phyloP scores from a whole-genome alignment of 1,284 basidiomycete species.

The Salmacisia buchloeana region DNA sequence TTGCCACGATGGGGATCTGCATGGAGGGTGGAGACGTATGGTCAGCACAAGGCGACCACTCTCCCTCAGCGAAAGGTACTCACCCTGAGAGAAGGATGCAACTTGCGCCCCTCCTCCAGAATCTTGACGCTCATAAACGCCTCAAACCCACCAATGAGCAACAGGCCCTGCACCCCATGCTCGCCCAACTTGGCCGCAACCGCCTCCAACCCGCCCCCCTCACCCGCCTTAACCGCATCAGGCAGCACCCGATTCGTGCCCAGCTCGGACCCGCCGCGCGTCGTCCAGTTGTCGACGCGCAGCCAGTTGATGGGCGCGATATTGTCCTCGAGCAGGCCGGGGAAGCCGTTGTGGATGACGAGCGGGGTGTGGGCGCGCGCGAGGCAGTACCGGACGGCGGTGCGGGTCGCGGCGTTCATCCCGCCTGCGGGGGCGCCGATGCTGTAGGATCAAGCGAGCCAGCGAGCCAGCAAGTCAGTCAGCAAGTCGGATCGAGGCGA shows the following conservation, averaged over 20 bases:
- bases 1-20: slow-evolving; percentile 38
- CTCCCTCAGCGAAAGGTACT: slow-evolving; percentile 5
- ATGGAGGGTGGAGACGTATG: neutral
- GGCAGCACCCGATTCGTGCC: slow-evolving; percentile 90
- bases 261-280: slow-evolving; percentile 94
- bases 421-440: slow-evolving; percentile 95
- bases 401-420: slow-evolving; percentile 95
- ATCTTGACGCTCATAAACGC: slow-evolving; percentile 74
- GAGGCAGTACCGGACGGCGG: slow-evolving; percentile 87
- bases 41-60: no score
- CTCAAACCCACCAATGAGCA: slow-evolving; percentile 95
- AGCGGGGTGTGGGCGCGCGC: slow-evolving; percentile 85
- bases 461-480: neutral
- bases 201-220: slow-evolving; percentile 59
- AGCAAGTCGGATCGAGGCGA: neutral
- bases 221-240: slow-evolving; percentile 71
- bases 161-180: slow-evolving; percentile 70
- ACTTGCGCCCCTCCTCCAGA: slow-evolving; percentile 70
- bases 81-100: slow-evolving; percentile 86
- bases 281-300: slow-evolving; percentile 91
- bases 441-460: slow-evolving; percentile 8
- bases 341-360: slow-evolving; percentile 91
- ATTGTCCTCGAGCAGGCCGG: slow-evolving; percentile 82
- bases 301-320: slow-evolving; percentile 87
- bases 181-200: slow-evolving; percentile 80